phyloP scores from a whole-genome alignment of 1,284 basidiomycete genomes.

The Inonotus hispidus region DNA sequence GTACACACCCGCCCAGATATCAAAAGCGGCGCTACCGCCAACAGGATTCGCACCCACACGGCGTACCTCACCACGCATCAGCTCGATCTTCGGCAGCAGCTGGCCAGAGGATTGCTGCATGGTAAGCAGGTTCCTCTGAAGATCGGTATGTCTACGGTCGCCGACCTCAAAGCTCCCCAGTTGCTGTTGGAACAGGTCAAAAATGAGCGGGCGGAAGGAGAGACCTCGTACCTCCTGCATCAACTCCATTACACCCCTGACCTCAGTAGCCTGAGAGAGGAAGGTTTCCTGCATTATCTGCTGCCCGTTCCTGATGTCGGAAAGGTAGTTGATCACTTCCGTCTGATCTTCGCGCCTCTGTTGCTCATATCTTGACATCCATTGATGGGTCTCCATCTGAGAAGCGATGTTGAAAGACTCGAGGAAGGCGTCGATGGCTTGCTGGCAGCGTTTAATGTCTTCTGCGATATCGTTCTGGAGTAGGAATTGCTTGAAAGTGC shows the following conservation, averaged over 20 bases:
- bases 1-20: constrained; percentile 50
- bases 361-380: constrained; percentile 39
- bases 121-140: constrained; percentile 43
- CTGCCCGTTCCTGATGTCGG: constrained; percentile 38
- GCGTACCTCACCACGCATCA: constrained; percentile 46
- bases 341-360: constrained; percentile 36
- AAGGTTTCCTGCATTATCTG: constrained; percentile 30
- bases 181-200: constrained; percentile 23
- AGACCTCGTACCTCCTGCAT: constrained; percentile 38
- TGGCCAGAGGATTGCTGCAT: constrained; percentile 38
- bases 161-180: constrained; percentile 33
- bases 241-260: constrained; percentile 39
- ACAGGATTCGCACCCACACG: constrained; percentile 43
- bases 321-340: constrained; percentile 38
- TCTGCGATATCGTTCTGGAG: constrained; percentile 38
- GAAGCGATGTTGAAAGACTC: constrained; percentile 41
- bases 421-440: constrained; percentile 37
- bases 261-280: constrained; percentile 26
- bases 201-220: background rate
- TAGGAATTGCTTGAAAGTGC: constrained; percentile 36
- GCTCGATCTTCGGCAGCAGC: constrained; percentile 43
- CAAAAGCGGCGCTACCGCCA: constrained; percentile 43
- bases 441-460: constrained; percentile 39
- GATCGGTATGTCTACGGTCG: constrained; percentile 34
- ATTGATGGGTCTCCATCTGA: constrained; percentile 39